Conservation (phyloP, 352 stramenopile genomes). For the Blastocystis sp. region DNA sequence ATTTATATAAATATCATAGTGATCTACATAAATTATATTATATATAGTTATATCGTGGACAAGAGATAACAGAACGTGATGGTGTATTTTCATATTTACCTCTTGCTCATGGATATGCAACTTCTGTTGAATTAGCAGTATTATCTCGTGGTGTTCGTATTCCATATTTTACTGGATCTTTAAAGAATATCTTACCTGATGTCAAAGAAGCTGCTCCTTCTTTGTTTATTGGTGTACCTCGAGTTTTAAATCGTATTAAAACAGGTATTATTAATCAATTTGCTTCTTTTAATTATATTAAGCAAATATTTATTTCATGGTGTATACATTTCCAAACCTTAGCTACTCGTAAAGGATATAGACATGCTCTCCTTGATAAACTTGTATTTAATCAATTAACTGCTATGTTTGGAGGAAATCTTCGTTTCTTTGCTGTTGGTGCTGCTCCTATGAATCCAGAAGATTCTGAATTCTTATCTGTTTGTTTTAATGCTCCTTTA, state of each 20-base stretch:
- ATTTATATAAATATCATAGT: conserved; percentile 4
- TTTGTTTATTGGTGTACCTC: conserved; percentile 39
- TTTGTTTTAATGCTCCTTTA: conserved; percentile 65
- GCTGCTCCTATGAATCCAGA: conserved; percentile 68
- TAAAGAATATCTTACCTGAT: conserved; percentile 33
- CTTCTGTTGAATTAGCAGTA: conserved; percentile 42
- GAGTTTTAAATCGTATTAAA: conserved; percentile 44
- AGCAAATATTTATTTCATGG: background rate
- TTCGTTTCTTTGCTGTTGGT: conserved; percentile 68
- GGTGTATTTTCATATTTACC: conserved; percentile 39
- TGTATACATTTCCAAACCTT: conserved; percentile 4
- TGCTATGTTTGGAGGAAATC: conserved; percentile 61
- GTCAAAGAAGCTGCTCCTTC: conserved; percentile 16
- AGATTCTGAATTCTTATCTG: conserved; percentile 76
- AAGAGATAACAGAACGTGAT: conserved; percentile 18
- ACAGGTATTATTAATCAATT: conserved; percentile 13
- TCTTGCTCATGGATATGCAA: conserved; percentile 38
- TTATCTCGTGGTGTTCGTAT: conserved; percentile 36
- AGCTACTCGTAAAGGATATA: conserved; percentile 44
- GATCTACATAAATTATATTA: conserved; percentile 18
- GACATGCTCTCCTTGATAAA: conserved; percentile 65
- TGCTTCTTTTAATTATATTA: background rate
- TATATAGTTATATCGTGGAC: background rate
- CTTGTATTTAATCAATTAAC: conserved; percentile 82
- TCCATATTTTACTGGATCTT: conserved; percentile 30